Percentiles rank a stretch among this genome's conserved stretches.
phyloP scores from a whole-genome alignment of 148 eudicot species.

The Chenopodium formosanum region DNA sequence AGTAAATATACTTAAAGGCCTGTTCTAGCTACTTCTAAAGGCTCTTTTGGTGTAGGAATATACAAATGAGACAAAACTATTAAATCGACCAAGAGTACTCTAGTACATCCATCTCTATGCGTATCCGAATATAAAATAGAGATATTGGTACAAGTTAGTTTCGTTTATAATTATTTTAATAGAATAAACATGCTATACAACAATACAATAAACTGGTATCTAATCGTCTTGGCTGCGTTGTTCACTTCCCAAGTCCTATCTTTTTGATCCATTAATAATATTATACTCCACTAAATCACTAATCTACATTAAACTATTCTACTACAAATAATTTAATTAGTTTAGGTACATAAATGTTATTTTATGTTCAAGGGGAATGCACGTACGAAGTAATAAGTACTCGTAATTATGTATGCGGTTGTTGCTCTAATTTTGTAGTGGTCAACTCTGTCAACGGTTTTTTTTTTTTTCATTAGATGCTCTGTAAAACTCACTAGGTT shows the following conservation, averaged over 20 bases:
- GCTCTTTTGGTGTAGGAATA: too few relatives aligned
- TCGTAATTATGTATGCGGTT: not conserved
- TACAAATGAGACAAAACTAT: too few relatives aligned
- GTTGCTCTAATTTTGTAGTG: not conserved
- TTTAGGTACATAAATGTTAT: slow-evolving; percentile 5
- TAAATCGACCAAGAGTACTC: too few relatives aligned
- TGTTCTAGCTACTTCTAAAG: too few relatives aligned
- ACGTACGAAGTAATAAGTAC: not conserved
- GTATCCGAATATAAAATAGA: too few relatives aligned
- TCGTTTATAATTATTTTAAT: too few relatives aligned
- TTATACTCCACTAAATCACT: slow-evolving; percentile 1
- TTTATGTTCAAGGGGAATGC: not conserved
- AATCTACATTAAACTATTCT: not conserved
- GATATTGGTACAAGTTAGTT: too few relatives aligned
- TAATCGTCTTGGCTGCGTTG: not conserved
- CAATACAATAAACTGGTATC: not conserved
- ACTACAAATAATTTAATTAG: slow-evolving; percentile 3
- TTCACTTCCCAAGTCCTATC: not conserved
- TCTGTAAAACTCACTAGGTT: too few relatives aligned
- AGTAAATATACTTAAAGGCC: too few relatives aligned
- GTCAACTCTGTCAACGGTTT: not conserved
- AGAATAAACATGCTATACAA: too few relatives aligned
- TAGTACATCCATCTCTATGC: too few relatives aligned
- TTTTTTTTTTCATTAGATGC: not conserved
- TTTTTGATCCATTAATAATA: not conserved